Base-by-base conservation (phyloP, 2,329 filamentous ascomycete species). In the Camptophora hylomeconis region DNA sequence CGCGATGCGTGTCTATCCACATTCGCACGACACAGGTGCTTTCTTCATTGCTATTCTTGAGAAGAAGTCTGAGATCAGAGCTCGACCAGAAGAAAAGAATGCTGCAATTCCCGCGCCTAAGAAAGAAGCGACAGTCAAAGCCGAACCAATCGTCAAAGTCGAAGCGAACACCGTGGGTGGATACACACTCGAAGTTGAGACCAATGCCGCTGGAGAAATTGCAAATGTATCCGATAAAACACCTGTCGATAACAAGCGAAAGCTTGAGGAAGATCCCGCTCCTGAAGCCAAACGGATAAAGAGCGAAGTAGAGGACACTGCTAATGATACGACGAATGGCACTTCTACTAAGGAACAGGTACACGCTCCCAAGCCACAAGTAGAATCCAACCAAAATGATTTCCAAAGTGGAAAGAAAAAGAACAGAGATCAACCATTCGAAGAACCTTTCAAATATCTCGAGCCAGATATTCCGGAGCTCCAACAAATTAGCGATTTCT, bases 21-120 rank as follows among this genome's bases (percentile, higher is more conserved):
- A 98, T 54, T 69, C 84, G 49, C 89, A 98, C 56, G 84, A 98
- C 46, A 98, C 89, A 3, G 89, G 89, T 32, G 87, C 80, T 13
- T 98, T 98, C 66, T 98, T 98, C 61, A 94, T 98, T 50, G 79
- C 84, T 1, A 86, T 94, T 1, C 60, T 98, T 11, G 80, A 94
- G 61, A 98, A 98, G 67, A 76, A 77, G 51, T 69, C 72, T 15
- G 89, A 94, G 41, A 84, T 92, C 52, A 79, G 70, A 51, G 78
- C 75, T 6, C 80, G 70, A 53, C 75, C 75, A 13, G 80, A 89
- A 53, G 66, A 69, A 22, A 38, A 43, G 22, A 16, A 24, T 7
- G 26, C 20, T 9, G 28, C 10, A 8, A 16, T 17, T 5, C 17
- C 28, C 24, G 19, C 13, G 9, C 12, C 20, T 3, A 17, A 26